These are phyloP conservation scores for Afroboletus lepidellus DNA, from an alignment of 1,284 basidiomycete genomes.

Conservation along the genomic window DNA sequence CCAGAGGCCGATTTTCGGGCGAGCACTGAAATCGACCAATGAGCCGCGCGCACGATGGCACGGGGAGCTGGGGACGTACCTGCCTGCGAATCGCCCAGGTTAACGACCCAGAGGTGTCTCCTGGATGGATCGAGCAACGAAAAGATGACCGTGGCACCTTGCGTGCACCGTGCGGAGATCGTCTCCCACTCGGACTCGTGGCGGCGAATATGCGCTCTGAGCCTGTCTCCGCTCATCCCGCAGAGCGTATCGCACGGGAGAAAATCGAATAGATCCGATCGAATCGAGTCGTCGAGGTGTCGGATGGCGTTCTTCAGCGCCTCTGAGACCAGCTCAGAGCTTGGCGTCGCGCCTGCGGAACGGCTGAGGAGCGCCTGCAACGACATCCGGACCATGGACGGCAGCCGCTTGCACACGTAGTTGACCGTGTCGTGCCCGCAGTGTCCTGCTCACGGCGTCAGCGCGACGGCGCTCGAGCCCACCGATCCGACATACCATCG, in stretches of 20 bases:
- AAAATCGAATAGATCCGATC: slow-evolving; percentile 44
- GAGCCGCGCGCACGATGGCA: slow-evolving; percentile 9
- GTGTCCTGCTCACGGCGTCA: slow-evolving; percentile 46
- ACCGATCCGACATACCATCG: slow-evolving; percentile 44
- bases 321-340: slow-evolving; percentile 41
- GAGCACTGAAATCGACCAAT: slow-evolving; percentile 39
- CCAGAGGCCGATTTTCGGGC: slow-evolving; percentile 40
- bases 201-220: slow-evolving; percentile 27
- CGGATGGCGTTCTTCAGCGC: slow-evolving; percentile 42
- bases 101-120: slow-evolving; percentile 61
- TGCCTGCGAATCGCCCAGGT: slow-evolving; percentile 65
- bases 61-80: slow-evolving; percentile 36
- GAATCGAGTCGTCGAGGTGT: slow-evolving; percentile 44
- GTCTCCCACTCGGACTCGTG: slow-evolving; percentile 28
- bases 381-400: slow-evolving; percentile 43
- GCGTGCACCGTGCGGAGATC: slow-evolving; percentile 47
- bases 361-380: slow-evolving; percentile 41
- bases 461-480: not conserved
- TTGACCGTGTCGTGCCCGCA: slow-evolving; percentile 60
- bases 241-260: slow-evolving; percentile 40
- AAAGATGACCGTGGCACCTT: slow-evolving; percentile 61
- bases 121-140: slow-evolving; percentile 52
- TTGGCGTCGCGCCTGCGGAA: slow-evolving; percentile 26
- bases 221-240: slow-evolving; percentile 24
- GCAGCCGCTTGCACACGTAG: slow-evolving; percentile 45